Base-by-base conservation (phyloP, 2,329 filamentous ascomycete genomes). In the Botrytis medusae region DNA sequence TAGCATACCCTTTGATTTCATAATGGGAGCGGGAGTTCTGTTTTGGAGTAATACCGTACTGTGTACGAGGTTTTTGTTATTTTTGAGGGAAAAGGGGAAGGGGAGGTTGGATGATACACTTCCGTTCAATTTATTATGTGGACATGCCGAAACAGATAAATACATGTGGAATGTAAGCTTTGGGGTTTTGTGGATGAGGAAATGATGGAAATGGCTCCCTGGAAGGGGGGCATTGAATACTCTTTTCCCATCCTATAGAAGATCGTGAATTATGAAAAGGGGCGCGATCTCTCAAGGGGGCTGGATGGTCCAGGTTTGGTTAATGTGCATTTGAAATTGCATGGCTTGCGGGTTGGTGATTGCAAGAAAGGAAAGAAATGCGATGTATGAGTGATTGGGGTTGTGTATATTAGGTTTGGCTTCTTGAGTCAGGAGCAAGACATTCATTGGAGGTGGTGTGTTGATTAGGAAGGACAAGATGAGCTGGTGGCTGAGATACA, bases 41-140 rank as follows among this genome's bases (percentile, higher is more conserved):
- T 48, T 64, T 34, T 29, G 34, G 65, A 42, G 65, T 68, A 68
- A 54, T 22, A 22, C 25, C 37, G 65, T 68, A 68, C 65, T 32
- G 9, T 18, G 34, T 68, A 68, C 48, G 48, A 68, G 65, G 82
- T 86, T 34, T 54, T 68, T 37, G 51, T 18, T n/a, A 57, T 57
- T 29, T 44, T 32, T 29, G 51, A 57, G n/a, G 51, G 51, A 57
- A 57, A 42, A 20, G 9, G 42, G 9, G 4, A 25, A 2, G 46
- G 22, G 22, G 22, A 4, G 25, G 48, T 12, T 6, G 25, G 48
- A n/a, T 5, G 48, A 57, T 42, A 57, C 6, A 57, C n/a, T 57
- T 5, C 48, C 14, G 48, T 68, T 42, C 32, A 25, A 42, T 68
- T 42, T 22, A n/a, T 42, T 40, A 37, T 29, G 51, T 57, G 51